A percentile compares a stretch with the other conserved stretches of the same genome.
Evolutionary conservation across 2,329 filamentous ascomycete species (phyloP).

Genomic region (Cercospora zeina): DNA sequence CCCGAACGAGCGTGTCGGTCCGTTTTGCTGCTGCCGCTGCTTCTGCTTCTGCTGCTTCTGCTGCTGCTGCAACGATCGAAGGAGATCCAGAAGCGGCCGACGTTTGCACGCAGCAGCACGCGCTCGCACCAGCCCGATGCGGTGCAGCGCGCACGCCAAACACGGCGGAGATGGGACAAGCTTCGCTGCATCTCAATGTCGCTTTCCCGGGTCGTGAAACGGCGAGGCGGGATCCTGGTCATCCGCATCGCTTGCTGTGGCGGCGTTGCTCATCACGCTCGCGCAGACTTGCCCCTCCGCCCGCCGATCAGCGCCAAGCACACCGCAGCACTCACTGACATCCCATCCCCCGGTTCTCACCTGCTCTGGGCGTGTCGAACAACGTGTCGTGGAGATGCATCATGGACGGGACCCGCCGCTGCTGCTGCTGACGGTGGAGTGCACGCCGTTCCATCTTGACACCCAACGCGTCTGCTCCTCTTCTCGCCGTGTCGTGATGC

Average conservation of each 20-base stretch:
- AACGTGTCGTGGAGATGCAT: no score
- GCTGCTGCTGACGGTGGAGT: background rate
- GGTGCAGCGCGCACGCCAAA: conserved; percentile 18
- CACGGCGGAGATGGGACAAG: conserved; percentile 26
- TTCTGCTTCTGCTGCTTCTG: background rate
- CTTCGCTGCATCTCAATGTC: conserved; percentile 28
- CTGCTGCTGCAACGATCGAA: conserved; percentile 11
- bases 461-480: background rate
- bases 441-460: conserved; percentile 10
- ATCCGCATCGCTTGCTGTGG: background rate
- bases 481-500: background rate
- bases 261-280: conserved; percentile 8
- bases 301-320: background rate
- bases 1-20: conserved; percentile 6
- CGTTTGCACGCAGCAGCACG: background rate
- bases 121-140: conserved; percentile 13
- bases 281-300: conserved; percentile 10
- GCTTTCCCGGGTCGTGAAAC: conserved; percentile 23
- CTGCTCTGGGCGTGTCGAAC: no score
- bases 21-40: background rate
- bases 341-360: no score
- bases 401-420: conserved; percentile 2
- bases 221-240: conserved; percentile 13
- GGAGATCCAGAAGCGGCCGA: conserved; percentile 3
- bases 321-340: no score